A percentile compares a stretch with the other conserved stretches of the same genome.
phyloP scores from a whole-genome alignment of 225 moss, liverwort and hornwort genomes.

The Neckera pumila region DNA sequence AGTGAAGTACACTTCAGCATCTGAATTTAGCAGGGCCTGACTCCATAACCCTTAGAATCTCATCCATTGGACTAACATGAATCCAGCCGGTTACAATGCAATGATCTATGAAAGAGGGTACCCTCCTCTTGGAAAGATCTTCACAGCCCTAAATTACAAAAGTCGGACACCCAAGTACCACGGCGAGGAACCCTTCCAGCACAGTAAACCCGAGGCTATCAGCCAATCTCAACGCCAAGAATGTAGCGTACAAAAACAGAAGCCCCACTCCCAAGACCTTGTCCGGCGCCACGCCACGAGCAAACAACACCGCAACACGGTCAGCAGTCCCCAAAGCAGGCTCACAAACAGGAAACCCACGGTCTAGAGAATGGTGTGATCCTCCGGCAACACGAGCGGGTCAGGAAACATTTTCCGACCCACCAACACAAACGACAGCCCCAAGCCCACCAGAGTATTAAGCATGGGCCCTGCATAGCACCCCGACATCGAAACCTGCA shows the following conservation, averaged over 20 bases:
- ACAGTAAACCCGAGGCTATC: conserved; percentile 19
- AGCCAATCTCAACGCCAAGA: conserved; percentile 49
- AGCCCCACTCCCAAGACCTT: conserved; percentile 70
- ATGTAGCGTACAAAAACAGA: conserved; percentile 48
- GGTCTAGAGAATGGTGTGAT: conserved; percentile 60
- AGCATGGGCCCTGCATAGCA: conserved; percentile 98
- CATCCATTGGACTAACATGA: background rate
- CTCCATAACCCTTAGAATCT: background rate
- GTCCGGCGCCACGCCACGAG: conserved; percentile 55
- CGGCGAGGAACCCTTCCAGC: conserved; percentile 16
- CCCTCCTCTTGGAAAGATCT: conserved; percentile 4
- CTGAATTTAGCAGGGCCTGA: background rate
- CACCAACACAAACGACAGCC: conserved; percentile 69
- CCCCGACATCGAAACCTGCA: conserved; percentile 91
- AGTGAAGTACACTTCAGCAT: background rate
- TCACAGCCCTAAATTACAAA: conserved; percentile 11
- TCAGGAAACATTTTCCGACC: conserved; percentile 71
- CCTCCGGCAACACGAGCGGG: conserved; percentile 50
- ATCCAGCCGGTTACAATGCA: background rate
- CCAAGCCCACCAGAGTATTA: conserved; percentile 77
- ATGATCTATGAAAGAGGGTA: background rate
- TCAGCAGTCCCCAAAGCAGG: conserved; percentile 61
- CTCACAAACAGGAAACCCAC: conserved; percentile 69
- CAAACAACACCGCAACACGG: conserved; percentile 47
- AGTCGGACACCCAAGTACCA: conserved; percentile 29